phyloP scores from a whole-genome alignment of 2,329 filamentous ascomycete genomes.

The Phoma herbarum region DNA sequence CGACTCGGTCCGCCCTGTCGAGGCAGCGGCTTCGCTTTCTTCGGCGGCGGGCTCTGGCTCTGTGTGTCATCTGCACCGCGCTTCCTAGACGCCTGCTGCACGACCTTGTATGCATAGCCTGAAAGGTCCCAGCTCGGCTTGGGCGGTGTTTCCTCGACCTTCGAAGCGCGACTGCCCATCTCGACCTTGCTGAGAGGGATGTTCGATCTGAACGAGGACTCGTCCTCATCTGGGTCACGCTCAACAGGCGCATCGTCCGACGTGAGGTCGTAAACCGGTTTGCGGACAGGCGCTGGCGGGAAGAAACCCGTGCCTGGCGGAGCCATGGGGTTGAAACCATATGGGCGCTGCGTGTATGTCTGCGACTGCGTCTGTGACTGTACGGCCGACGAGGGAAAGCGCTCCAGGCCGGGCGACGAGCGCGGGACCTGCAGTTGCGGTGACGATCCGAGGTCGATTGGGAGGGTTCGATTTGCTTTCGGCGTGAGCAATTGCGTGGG shows the following conservation, averaged over 20 bases:
- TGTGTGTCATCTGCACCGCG: constrained; percentile 32
- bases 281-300: constrained; percentile 53
- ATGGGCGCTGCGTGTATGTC: constrained; percentile 75
- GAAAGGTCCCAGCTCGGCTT: constrained; percentile 43
- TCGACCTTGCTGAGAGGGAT: constrained; percentile 68
- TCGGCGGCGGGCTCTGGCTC: constrained; percentile 30
- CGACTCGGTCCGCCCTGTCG: constrained; percentile 46
- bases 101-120: constrained; percentile 33
- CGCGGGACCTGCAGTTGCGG: constrained; percentile 79
- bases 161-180: constrained; percentile 30
- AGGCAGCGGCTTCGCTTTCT: constrained; percentile 36
- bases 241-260: constrained; percentile 62
- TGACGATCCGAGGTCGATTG: constrained; percentile 29
- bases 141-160: constrained; percentile 48
- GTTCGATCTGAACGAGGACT: constrained; percentile 58
- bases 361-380: constrained; percentile 46
- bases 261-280: constrained; percentile 51
- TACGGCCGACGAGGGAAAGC: constrained; percentile 50
- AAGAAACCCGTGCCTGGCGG: constrained; percentile 77
- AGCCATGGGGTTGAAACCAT: constrained; percentile 71
- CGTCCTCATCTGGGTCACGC: constrained; percentile 54
- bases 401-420: constrained; percentile 74
- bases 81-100: constrained; percentile 34
- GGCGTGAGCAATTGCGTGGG: constrained; percentile 67
- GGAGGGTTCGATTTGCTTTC: constrained; percentile 43